Percentiles rank a stretch among this genome's conserved stretches.
Conservation (phyloP, 352 stramenopile species). For the Pythium myriotylum region DNA sequence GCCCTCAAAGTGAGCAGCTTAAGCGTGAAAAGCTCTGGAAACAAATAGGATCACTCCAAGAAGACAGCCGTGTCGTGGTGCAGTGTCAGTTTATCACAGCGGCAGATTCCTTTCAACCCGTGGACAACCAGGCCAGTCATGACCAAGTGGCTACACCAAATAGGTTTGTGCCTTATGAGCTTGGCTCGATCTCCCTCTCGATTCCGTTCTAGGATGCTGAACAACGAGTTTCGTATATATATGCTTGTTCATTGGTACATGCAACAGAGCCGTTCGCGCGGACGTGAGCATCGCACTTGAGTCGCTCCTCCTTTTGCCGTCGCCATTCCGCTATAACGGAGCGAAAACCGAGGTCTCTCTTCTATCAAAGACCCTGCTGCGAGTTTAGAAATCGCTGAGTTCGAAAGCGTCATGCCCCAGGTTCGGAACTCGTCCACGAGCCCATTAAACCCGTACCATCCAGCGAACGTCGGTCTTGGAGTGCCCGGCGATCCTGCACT, state of each 20-base stretch:
- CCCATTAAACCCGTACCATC: conserved; percentile 71
- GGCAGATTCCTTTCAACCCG: background rate
- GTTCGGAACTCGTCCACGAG: conserved; percentile 36
- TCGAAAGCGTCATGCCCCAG: conserved; percentile 11
- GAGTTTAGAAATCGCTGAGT: conserved; percentile 3
- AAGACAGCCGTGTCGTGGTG: conserved; percentile 65
- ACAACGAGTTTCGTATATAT: background rate
- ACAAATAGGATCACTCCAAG: conserved; percentile 71
- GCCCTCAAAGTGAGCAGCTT: background rate
- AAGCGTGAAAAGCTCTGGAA: conserved; percentile 59
- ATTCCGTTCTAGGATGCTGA: conserved; percentile 42
- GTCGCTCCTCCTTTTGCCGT: background rate
- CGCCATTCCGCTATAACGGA: background rate
- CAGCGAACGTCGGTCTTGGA: conserved; percentile 49
- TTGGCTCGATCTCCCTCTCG: conserved; percentile 66
- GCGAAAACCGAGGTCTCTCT: conserved; percentile 9
- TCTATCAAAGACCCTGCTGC: conserved; percentile 4
- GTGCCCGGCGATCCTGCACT: conserved; percentile 39
- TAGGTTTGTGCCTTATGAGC: conserved; percentile 18
- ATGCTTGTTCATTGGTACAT: background rate
- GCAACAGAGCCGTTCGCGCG: conserved; percentile 5
- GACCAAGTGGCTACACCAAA: conserved; percentile 2
- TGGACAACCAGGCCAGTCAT: conserved; percentile 30
- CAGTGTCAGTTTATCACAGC: conserved; percentile 64
- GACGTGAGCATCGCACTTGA: conserved; percentile 12